phyloP scores from a whole-genome alignment of 345 rosid genomes.

The Melastoma malabathricum region DNA sequence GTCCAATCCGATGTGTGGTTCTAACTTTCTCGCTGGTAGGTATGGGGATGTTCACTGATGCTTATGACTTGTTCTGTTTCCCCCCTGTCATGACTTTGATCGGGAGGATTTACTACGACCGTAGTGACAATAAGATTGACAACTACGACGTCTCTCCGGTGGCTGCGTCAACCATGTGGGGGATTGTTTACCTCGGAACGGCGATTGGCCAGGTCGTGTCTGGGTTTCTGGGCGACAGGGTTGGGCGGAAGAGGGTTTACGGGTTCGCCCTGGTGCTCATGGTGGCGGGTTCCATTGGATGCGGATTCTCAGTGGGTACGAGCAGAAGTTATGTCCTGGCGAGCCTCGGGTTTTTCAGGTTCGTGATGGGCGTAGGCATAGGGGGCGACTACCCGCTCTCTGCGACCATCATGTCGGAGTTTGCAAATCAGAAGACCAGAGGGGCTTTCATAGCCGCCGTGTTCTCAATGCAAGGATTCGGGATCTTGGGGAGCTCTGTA shows the following conservation, averaged over 20 bases:
- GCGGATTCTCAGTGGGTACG: slow-evolving; percentile 48
- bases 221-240: slow-evolving; percentile 41
- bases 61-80: slow-evolving; percentile 46
- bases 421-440: slow-evolving; percentile 51
- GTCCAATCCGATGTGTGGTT: no score
- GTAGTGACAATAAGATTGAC: no score
- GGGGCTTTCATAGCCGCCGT: slow-evolving; percentile 54
- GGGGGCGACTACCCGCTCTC: slow-evolving; percentile 73
- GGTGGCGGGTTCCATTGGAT: slow-evolving; percentile 36
- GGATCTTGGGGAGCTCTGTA: slow-evolving; percentile 41
- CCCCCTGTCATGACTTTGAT: slow-evolving; percentile 26
- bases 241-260: slow-evolving; percentile 40
- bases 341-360: slow-evolving; percentile 30
- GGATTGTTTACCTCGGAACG: slow-evolving; percentile 34
- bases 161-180: slow-evolving; percentile 16
- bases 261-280: slow-evolving; percentile 38
- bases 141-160: not conserved
- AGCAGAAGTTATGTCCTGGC: slow-evolving; percentile 23
- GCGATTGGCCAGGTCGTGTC: slow-evolving; percentile 39
- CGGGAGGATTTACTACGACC: slow-evolving; percentile 18
- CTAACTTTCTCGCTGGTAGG: slow-evolving; percentile 9
- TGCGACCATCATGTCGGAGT: slow-evolving; percentile 67
- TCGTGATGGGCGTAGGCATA: slow-evolving; percentile 45
- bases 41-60: slow-evolving; percentile 45
- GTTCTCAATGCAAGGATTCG: slow-evolving; percentile 61